Evolutionary conservation across 2,329 filamentous ascomycete genomes (phyloP), one percentile per base, ranked within the genome.

Genomic region (Fusarium pseudonygamai): DNA sequence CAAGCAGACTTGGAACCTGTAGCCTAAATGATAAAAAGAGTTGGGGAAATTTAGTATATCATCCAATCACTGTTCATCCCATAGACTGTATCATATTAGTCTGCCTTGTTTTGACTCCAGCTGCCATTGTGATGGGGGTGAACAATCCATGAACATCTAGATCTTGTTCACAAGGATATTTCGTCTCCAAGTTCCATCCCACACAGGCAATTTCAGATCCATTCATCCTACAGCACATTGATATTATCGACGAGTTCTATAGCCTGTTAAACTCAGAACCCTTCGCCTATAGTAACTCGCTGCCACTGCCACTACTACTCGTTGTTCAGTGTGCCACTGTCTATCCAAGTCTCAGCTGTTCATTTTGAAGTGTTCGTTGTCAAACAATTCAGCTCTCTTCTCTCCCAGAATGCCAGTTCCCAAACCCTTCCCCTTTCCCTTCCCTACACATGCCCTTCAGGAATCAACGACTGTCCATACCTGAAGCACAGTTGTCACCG

Each of bases 81-180:
- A 7, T 3, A 40, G 15, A 15, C 10, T 10, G 20, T 18, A 39
- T 15, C 20, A 32, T 24, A 18, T 40, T 55, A 26, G 11, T 40
- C 15, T 40, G 14, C 10, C 7, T 26, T 45, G 13, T 56, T 56
- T 39, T 20, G 14, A 56, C 28, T 24, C 7, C 11, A 20, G 22
- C 13, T 18, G 16, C 6, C 20, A 26, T 9, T 36, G 11, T 47
- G 14, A 24, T 16, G 11, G 22, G 18, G 10, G 11, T 13, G 46
- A 34, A n/a, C 24, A 36, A 14, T n/a, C 42, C 22, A 59, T 34
- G 16, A 36, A 43, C 22, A 42, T 43, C 20, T n/a, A n/a, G n/a
- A n/a, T 58, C 40, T 64, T 64, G 40, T 32, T 58, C 45, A 59
- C 52, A 28, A 42, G 15, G 22, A 43, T 20, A 24, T 36, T 14